These are phyloP conservation scores for Laburnicola sp. DNA, from an alignment of 2,329 filamentous ascomycete species.

Conservation along the genomic window DNA sequence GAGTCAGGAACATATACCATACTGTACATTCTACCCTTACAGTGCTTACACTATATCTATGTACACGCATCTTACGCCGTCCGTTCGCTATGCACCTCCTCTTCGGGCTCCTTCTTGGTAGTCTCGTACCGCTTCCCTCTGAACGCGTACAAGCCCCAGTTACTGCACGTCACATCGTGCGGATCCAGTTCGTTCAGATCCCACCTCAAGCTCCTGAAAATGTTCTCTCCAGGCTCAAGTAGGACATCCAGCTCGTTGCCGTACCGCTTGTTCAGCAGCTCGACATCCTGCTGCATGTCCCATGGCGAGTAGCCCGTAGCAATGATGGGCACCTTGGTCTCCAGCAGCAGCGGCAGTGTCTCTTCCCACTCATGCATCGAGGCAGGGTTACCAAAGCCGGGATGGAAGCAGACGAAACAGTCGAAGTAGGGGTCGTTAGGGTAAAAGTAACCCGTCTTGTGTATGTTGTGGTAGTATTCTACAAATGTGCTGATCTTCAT, in stretches of 20 bases:
- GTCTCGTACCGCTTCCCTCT: conserved; percentile 91
- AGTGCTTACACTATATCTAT: conserved; percentile 4
- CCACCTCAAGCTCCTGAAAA: conserved; percentile 92
- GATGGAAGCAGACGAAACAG: conserved; percentile 95
- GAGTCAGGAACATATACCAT: conserved; percentile 1
- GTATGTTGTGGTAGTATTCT: conserved; percentile 96
- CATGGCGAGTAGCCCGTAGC: conserved; percentile 95
- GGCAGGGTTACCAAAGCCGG: conserved; percentile 90
- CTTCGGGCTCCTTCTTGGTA: conserved; percentile 55
- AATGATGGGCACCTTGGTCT: conserved; percentile 94
- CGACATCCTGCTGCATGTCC: conserved; percentile 90
- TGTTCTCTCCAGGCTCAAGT: conserved; percentile 89
- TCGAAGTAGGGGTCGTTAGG: conserved; percentile 99
- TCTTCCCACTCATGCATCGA: conserved; percentile 92
- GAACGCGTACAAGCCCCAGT: conserved; percentile 97
- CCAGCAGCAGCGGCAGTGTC: conserved; percentile 83
- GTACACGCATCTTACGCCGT: conserved; percentile 24
- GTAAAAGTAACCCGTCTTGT: conserved; percentile 85
- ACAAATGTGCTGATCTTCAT: conserved; percentile 98
- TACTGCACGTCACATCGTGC: conserved; percentile 90
- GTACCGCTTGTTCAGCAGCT: conserved; percentile 84
- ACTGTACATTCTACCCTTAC: conserved; percentile 15
- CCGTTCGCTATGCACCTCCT: conserved; percentile 40
- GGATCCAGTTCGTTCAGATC: conserved; percentile 95
- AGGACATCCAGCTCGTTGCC: conserved; percentile 90